phyloP scores from a whole-genome alignment of 768 basidiomycete genomes.

The Boletus barrowsii region DNA sequence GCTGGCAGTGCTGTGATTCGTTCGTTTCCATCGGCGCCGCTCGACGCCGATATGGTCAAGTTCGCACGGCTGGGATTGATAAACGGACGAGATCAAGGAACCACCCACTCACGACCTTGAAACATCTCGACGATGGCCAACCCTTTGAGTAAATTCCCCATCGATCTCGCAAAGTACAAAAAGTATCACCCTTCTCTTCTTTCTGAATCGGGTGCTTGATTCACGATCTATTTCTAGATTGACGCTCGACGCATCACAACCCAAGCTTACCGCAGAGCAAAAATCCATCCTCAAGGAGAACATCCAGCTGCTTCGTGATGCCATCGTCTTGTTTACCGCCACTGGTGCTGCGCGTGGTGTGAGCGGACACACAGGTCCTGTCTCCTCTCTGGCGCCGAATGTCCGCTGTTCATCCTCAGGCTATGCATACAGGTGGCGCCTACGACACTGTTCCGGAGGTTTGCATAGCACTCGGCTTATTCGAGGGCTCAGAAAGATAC shows the following conservation, averaged over 20 bases:
- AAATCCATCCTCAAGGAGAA: conserved; percentile 58
- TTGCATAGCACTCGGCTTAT: conserved; percentile 70
- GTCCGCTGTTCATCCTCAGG: not conserved
- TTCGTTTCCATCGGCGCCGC: conserved; percentile 1
- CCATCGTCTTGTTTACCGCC: conserved; percentile 82
- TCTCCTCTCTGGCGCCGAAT: not conserved
- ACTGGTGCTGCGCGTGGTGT: conserved; percentile 84
- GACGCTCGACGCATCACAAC: conserved; percentile 66
- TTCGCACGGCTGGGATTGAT: conserved; percentile 28
- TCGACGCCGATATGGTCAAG: conserved; percentile 2
- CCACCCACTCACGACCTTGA: not conserved
- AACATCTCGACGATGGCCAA: conserved; percentile 35
- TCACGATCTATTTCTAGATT: conserved; percentile 43
- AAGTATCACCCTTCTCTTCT: conserved; percentile 42
- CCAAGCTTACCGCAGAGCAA: conserved; percentile 61
- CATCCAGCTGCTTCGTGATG: conserved; percentile 81
- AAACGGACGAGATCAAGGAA: conserved; percentile 12
- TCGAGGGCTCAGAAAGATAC: conserved; percentile 60
- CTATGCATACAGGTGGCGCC: conserved; percentile 48
- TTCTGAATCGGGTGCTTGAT: not conserved
- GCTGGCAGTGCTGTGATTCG: not conserved
- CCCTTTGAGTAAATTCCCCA: conserved; percentile 56
- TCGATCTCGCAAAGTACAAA: conserved; percentile 75
- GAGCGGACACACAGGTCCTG: conserved; percentile 75
- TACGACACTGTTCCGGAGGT: conserved; percentile 85